Percentiles rank a stretch among this genome's conserved stretches.
phyloP scores from a whole-genome alignment of 2,329 filamentous ascomycete species.

The Colletotrichum siamense region DNA sequence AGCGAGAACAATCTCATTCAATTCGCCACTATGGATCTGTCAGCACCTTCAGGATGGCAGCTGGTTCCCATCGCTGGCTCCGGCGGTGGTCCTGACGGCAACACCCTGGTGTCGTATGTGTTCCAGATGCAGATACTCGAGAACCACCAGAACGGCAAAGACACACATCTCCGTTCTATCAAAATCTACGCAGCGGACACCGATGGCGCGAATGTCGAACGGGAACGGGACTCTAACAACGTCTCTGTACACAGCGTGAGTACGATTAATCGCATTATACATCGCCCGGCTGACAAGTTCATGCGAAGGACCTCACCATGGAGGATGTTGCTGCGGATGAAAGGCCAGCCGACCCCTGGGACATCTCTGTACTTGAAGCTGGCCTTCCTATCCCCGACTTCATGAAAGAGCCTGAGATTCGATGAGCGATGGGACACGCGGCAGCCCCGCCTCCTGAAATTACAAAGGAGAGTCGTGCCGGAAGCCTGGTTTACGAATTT shows the following conservation, averaged over 20 bases:
- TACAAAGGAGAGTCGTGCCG: too few relatives aligned
- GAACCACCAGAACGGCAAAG: constrained; percentile 99
- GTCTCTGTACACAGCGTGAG: constrained; percentile 19
- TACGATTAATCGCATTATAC: background rate
- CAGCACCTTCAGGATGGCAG: constrained; percentile 87
- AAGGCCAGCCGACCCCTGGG: constrained; percentile 28
- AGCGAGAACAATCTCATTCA: constrained; percentile 91
- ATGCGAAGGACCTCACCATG: background rate
- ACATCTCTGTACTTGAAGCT: constrained; percentile 30
- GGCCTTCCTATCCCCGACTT: constrained; percentile 44
- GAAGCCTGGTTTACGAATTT: background rate
- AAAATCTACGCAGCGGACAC: constrained; percentile 77
- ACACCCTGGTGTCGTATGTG: constrained; percentile 85
- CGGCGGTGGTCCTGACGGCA: constrained; percentile 67
- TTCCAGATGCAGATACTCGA: constrained; percentile 90
- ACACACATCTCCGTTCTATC: constrained; percentile 94
- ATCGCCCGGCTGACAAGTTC: constrained; percentile 9
- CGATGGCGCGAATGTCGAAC: constrained; percentile 44
- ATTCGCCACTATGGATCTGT: constrained; percentile 81
- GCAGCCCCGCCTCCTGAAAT: background rate
- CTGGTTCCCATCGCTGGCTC: constrained; percentile 70
- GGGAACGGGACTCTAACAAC: constrained; percentile 33
- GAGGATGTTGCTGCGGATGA: background rate
- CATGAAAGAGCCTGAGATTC: constrained; percentile 48
- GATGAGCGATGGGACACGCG: constrained; percentile 26